Evolutionary conservation across 2,329 filamentous ascomycete genomes (phyloP), one percentile per base, ranked within the genome.

Genomic region (Teratosphaeria destructans): DNA sequence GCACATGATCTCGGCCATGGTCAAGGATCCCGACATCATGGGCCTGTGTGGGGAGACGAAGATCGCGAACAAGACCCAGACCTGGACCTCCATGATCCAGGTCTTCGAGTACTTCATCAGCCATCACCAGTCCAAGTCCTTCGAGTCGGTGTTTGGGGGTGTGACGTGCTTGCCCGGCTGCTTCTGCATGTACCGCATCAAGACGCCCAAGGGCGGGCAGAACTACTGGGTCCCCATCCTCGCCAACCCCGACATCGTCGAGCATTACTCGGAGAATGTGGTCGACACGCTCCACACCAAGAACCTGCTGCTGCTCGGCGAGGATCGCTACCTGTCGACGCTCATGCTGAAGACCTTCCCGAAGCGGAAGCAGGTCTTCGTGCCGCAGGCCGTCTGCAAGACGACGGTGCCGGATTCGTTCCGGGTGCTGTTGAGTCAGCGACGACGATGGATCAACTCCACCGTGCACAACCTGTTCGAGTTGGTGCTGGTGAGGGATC

Each of bases 111-210:
- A 97, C 79, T 99, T 97, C 79, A 94, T 99, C 76, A 97, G 94
- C 2, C 94, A 99, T 75, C 95, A 99, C 74, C 82, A 95, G 69
- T 85, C 92, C 70, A 99, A 99, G 77, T 91, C 93, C 3, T 99
- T 99, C 76, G 94, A 99, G 75, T 96, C 92, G 0, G 89, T 96
- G 65, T 99, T 99, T 75, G 94, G 94, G 77, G 94, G 94, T 88
- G 94, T 99, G 62, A 99, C 94, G 64, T 99, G 94, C 81, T 81
- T 99, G 67, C 94, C 94, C 16, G 94, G 94, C 65, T 99, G 94
- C 81, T 99, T 99, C 85, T 96, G 91, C 82, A 99, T 99, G 95
- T 99, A 99, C 79, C 89, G 94, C 70, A 97, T 99, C 83, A 99
- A 99, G 78, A 89, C 94, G 34, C 95, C 94, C 62, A 99, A 99